Evolutionary conservation across 2,329 filamentous ascomycete genomes (phyloP), one percentile per base, ranked within the genome.

Genomic region (Paracamarosporium sp.): DNA sequence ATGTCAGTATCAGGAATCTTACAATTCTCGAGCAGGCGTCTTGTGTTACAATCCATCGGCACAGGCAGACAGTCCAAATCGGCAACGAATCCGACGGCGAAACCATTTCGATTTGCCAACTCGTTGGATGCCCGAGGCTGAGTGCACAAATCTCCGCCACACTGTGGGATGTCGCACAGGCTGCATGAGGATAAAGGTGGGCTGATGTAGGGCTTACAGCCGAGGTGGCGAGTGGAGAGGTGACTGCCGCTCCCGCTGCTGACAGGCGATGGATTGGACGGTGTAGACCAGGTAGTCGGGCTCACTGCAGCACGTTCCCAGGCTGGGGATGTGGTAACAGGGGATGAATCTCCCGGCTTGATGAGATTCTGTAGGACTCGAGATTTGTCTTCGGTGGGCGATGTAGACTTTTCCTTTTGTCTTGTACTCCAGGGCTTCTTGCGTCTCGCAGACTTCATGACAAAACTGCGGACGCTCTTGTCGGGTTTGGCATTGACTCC

Each of bases 401-500:
- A 58, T 13, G 24, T 40, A 20, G 45, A 53, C 38, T 56, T 54
- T 67, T 63, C 66, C 69, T 68, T 69, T 57, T 67, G 68, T 61
- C 63, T 65, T 33, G 71, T 73, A 51, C 69, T 72, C 73, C 73
- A 76, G 4, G 65, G 60, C 57, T 70, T 70, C 50, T 68, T 64
- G 45, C 67, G 65, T 20, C 73, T 63, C 15, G 70, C 73, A 31
- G 68, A 66, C 41, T 74, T 72, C 73, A 76, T 76, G 4, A 76
- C 72, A 66, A 75, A 75, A n/a, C 70, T 73, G 43, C 73, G 55
- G 12, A 75, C 70, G 8, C 63, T 62, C 53, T 68, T 70, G 41
- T 73, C 63, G 13, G 70, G 72, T 48, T 75, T 75, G 17, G 68
- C 64, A 33, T 70, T 71, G 15, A 65, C 55, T 9, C 70, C 71